Base-by-base conservation (phyloP, 345 rosid genomes). In the Raphanus raphanistrum region DNA sequence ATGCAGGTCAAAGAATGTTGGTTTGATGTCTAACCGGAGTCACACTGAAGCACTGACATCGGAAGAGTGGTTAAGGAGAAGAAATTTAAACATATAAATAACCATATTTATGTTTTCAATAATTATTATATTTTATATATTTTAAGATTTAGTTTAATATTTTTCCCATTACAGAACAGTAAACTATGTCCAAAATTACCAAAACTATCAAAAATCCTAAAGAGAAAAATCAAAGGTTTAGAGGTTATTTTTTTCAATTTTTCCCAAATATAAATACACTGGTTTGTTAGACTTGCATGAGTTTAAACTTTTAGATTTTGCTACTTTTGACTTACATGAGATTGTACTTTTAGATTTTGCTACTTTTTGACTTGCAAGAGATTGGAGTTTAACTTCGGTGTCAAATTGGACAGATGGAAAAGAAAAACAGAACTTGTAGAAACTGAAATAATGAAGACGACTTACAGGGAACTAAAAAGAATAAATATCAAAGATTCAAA, bases 61-160 rank as follows among this genome's bases (percentile, higher is more conserved):
- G 52, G 78, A 73, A 7, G 89, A 80, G 55, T 85, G 71, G 35
- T 86, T 67, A 15, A 71, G 54, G 28, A 87, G 80, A 2, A 86
- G 41, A 35, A 28, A 21, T 21, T 0, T 21, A 1, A 21, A 21
- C 21, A 21, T 21, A 21, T 21, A 1, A 21, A 21, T 21, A 21
- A 21, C 1, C 21, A 21, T 21, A 21, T 21, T 21, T 21, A 21
- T 21, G 21, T 21, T 21, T 21, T 21, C 21, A 21, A 21, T 21
- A 21, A 21, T 21, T 21, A 21, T 21, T 21, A 21, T 21, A 21
- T 21, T 21, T 21, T 21, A 21, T 0, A 21, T 21, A 21, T 21
- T 21, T 21, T 21, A 21, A 21, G 1, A 21, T 21, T 21, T 21
- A 21, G 21, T 21, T 21, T 21, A 21, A 21, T 21, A 21, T 21